Conservation (phyloP, 2,329 filamentous ascomycete genomes). For the Coleophoma crateriformis region DNA sequence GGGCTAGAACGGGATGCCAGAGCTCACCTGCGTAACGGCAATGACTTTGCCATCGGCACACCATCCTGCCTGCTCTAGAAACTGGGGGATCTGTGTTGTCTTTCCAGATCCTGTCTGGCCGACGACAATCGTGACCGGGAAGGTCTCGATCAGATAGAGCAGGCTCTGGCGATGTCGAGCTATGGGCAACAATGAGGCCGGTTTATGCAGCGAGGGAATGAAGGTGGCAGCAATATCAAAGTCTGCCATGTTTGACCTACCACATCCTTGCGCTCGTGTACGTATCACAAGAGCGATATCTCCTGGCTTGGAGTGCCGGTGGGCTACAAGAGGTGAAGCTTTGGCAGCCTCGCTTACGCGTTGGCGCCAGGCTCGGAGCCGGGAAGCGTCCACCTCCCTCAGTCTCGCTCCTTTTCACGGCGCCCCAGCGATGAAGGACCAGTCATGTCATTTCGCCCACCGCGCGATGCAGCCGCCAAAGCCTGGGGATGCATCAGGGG, state of each 20-base stretch:
- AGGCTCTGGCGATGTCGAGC: conserved; percentile 74
- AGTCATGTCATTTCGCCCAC: no score
- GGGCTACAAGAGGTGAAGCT: background rate
- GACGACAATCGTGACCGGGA: conserved; percentile 80
- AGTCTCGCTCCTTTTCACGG: background rate
- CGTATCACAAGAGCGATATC: background rate
- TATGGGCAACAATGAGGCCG: conserved; percentile 78
- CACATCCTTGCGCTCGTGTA: background rate
- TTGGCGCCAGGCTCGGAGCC: background rate
- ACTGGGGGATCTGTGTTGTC: conserved; percentile 93
- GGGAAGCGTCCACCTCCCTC: background rate
- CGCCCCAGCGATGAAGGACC: no score
- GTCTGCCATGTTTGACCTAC: conserved; percentile 32
- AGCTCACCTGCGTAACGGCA: conserved; percentile 79
- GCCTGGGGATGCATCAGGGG: no score
- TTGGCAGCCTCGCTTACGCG: background rate
- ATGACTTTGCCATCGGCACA: conserved; percentile 77
- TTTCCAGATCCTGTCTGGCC: conserved; percentile 95
- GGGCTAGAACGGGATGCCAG: background rate
- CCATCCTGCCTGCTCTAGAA: conserved; percentile 84
- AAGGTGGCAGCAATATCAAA: conserved; percentile 52
- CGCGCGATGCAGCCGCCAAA: no score
- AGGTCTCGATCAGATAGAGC: conserved; percentile 80
- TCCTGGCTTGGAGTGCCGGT: background rate
- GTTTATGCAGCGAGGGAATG: conserved; percentile 83